These are phyloP conservation scores for peach (Prunus persica) DNA, from an alignment of 306 rosid species.

Conservation along the genomic window DNA sequence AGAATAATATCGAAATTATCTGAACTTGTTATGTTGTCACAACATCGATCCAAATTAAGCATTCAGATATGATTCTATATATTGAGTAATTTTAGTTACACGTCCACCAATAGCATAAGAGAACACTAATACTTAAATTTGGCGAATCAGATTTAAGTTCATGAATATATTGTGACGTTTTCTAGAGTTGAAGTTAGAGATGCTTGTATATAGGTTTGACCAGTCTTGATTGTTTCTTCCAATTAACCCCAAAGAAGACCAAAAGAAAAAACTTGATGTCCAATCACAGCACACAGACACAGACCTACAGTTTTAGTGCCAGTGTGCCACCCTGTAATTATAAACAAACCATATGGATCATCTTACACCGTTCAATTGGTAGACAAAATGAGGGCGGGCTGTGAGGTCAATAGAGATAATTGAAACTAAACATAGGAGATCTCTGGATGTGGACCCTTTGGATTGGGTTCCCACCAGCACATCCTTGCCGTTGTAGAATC, in stretches of 20 bases:
- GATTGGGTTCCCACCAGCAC: slow-evolving; percentile 45
- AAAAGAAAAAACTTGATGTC: neutral
- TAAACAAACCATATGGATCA: slow-evolving; percentile 8
- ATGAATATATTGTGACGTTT: neutral
- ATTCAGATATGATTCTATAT: too few species aligned
- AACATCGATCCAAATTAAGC: too few species aligned
- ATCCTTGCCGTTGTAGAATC: slow-evolving; percentile 41
- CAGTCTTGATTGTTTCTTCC: neutral
- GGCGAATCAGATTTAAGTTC: neutral
- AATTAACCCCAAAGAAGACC: neutral
- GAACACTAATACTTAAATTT: neutral
- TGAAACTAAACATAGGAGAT: neutral
- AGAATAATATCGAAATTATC: too few species aligned
- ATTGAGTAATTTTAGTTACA: too few species aligned
- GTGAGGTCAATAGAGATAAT: neutral
- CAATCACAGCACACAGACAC: neutral
- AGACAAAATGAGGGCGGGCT: slow-evolving; percentile 8
- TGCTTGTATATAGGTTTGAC: neutral
- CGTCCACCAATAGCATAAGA: neutral
- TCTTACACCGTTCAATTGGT: slow-evolving; percentile 10
- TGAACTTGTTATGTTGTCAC: too few species aligned
- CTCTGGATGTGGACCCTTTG: slow-evolving; percentile 35
- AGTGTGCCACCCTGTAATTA: slow-evolving; percentile 1
- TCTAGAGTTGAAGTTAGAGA: neutral
- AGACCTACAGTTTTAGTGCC: neutral